Evolutionary conservation across 1,284 basidiomycete species (phyloP).

Genomic region (Apiotrichum mycotoxinovorans): DNA sequence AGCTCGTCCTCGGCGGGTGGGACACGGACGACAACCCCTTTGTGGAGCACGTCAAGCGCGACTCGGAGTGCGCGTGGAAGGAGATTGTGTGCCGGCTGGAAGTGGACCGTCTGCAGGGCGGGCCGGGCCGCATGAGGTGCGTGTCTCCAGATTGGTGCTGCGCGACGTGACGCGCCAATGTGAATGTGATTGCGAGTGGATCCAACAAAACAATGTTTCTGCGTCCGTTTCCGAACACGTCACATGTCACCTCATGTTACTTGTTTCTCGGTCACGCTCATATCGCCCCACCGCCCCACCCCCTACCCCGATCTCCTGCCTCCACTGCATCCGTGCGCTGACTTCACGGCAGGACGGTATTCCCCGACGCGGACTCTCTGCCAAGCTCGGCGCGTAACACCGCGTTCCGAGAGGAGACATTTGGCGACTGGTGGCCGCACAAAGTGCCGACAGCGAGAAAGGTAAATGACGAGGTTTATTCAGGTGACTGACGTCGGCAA

Average conservation of each 20-base stretch:
- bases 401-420: slow-evolving; percentile 66
- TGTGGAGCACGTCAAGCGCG: slow-evolving; percentile 61
- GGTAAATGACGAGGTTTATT: slow-evolving; percentile 51
- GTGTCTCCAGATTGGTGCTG: neutral
- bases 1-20: slow-evolving; percentile 73
- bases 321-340: too few relatives aligned
- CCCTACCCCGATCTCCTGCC: too few relatives aligned
- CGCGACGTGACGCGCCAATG: neutral
- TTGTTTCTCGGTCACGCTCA: too few relatives aligned
- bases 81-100: slow-evolving; percentile 64
- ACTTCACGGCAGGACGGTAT: slow-evolving; percentile 54
- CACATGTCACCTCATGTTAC: too few relatives aligned
- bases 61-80: slow-evolving; percentile 75
- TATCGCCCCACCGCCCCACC: too few relatives aligned
- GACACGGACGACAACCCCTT: slow-evolving; percentile 74
- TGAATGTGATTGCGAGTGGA: too few relatives aligned
- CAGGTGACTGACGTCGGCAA: neutral
- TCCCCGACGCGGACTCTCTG: slow-evolving; percentile 58
- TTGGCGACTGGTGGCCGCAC: slow-evolving; percentile 67
- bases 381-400: slow-evolving; percentile 67
- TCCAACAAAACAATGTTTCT: too few relatives aligned
- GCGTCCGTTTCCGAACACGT: too few relatives aligned
- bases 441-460: slow-evolving; percentile 66
- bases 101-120: slow-evolving; percentile 30
- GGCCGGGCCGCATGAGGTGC: slow-evolving; percentile 13